Base-by-base conservation (phyloP, 495 filamentous ascomycete genomes). In the Daldinia childiae region DNA sequence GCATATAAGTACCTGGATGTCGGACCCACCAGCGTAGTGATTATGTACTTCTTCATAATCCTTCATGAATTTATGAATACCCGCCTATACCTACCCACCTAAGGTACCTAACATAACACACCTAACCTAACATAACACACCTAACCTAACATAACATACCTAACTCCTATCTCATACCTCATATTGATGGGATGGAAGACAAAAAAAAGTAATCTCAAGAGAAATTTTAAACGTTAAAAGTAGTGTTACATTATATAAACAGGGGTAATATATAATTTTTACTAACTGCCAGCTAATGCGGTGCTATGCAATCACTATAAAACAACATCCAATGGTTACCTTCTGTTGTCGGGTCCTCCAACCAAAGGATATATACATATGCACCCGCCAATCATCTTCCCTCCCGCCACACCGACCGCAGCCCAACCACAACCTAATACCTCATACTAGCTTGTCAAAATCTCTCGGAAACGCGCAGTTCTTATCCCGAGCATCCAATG, bases 291-390 rank as follows among this genome's bases (percentile, higher is more conserved):
- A 59, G 59, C 58, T 62, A 55, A 72, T 68, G 69, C 69, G 41
- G 54, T 72, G 64, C 59, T 68, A 72, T 72, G 69, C 69, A 62
- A 72, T 72, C 57, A 45, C 50, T 59, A 60, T 70, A 71, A 64
- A 58, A 58, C 56, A 58, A 58, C 24, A 19, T 24, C 32, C 34
- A 24, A 58, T 36, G 21, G 32, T 30, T 56, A 32, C 30, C 52
- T 36, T 56, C 43, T 48, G 43, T 48, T 48, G 8, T 19, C 43
- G 43, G 43, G n/a, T 12, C 52, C 24, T 56, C n/a, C 15, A 56
- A 56, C 52, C 52, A 56, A 56, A 24, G 52, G 52, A 56, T 56
- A 34, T 56, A 56, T 32, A 36, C 30, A 56, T 34, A 56, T 56
- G 30, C 30, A 34, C 52, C 24, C 52, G n/a, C 52, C 52, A 56